A percentile compares a stretch with the other conserved stretches of the same genome.
Evolutionary conservation across 352 stramenopile species (phyloP).

Genomic region (Peronospora tabacina): DNA sequence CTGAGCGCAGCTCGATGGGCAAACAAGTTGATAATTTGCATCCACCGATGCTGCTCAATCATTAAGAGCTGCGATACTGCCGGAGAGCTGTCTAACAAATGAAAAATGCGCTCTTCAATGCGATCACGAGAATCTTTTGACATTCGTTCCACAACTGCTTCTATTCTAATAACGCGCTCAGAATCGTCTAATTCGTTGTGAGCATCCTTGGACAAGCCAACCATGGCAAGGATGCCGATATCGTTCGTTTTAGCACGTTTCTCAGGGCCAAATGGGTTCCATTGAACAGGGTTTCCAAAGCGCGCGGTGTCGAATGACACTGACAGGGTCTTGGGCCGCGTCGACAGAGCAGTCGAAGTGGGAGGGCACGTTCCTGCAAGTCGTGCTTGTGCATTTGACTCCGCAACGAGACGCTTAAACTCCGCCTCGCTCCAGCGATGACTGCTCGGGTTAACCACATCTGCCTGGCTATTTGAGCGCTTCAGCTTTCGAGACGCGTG

Average conservation of each 20-base stretch:
- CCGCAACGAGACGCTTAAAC: slow-evolving; percentile 63
- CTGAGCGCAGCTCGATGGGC: slow-evolving; percentile 49
- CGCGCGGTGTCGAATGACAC: slow-evolving; percentile 49
- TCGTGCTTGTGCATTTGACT: slow-evolving; percentile 50
- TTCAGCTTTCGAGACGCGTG: slow-evolving; percentile 47
- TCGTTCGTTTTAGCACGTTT: slow-evolving; percentile 33
- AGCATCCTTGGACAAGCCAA: slow-evolving; percentile 60
- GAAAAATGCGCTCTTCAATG: slow-evolving; percentile 70
- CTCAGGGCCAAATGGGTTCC: slow-evolving; percentile 43
- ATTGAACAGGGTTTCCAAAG: slow-evolving; percentile 42
- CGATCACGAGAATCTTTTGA: slow-evolving; percentile 47
- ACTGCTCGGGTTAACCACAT: slow-evolving; percentile 60
- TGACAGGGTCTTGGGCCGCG: slow-evolving; percentile 49
- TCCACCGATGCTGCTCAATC: slow-evolving; percentile 71
- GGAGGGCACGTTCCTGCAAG: slow-evolving; percentile 33
- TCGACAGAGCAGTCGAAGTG: slow-evolving; percentile 22
- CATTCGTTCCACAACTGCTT: slow-evolving; percentile 51
- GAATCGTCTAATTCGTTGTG: slow-evolving; percentile 45
- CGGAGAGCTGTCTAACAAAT: slow-evolving; percentile 47
- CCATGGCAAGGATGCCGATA: slow-evolving; percentile 42
- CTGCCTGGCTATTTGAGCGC: slow-evolving; percentile 55
- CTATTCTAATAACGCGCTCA: slow-evolving; percentile 29
- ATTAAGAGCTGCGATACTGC: slow-evolving; percentile 52
- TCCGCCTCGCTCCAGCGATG: slow-evolving; percentile 65
- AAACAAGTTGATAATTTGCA: slow-evolving; percentile 77